Base-by-base conservation (phyloP, 371 early-diverging fungal genomes). In the Zychaea mexicana region DNA sequence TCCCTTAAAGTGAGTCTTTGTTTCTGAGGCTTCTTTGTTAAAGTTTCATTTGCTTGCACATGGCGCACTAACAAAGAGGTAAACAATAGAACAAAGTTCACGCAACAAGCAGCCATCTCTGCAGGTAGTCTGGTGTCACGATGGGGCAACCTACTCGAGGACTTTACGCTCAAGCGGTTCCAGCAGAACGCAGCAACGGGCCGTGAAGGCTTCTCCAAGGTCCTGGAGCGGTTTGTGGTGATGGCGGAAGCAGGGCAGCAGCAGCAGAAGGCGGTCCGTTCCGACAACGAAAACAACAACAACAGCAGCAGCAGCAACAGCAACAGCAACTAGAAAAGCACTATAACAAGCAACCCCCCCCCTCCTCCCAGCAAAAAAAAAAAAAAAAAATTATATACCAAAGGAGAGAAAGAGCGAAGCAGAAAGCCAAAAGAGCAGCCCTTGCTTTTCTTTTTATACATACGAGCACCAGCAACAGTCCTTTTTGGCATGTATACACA, bases 91-190 rank as follows among this genome's bases (percentile, higher is more conserved):
- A 94, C 95, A 7, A 64, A 83, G 64, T 92, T 97, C 60, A 73
- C 81, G 17, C 96, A 97, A 67, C 86, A 89, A 63, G 96, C 95
- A 8, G 81, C 88, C 49, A 85, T 96, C 65, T 84, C 86, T 30
- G 95, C 94, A 6, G 86, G 90, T n/a, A 85, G 88, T n/a, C 83
- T 90, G 1, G 72, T 96, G 27, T 87, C 86, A 28, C 73, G 90
- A 42, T 87, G 96, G 76, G 88, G 92, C 1, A 81, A 82, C 19
- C 74, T 89, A 13, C 74, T 96, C 10, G 98, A 98, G 72, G 95
- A 95, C 58, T 91, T 93, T 57, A 92, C 91, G 56, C 75, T 94
- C 68, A 90, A 83, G 47, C 83, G 95, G 39, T 98, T 97, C 80
- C 72, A 90, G 67, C 90, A 91, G 36, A 98, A 98, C 70, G 95